These are phyloP conservation scores for Rhodotorula babjevae DNA, from an alignment of 768 basidiomycete species.

Conservation along the genomic window DNA sequence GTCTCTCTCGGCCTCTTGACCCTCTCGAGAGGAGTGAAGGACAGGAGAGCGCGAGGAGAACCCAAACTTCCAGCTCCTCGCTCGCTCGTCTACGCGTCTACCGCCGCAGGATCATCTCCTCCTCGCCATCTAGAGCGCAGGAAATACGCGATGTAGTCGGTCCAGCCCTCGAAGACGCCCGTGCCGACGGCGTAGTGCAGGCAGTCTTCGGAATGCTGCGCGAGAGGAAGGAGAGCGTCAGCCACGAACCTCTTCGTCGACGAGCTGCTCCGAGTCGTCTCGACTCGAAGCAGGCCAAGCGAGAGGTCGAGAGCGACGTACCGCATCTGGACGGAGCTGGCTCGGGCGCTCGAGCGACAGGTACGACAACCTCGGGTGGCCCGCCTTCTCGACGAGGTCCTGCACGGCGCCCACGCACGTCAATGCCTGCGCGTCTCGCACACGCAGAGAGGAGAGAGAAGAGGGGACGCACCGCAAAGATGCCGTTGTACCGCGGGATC, in stretches of 20 bases:
- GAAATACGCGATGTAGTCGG: background rate
- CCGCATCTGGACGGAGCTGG: slow-evolving; percentile 1
- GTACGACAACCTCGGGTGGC: background rate
- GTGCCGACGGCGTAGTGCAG: background rate
- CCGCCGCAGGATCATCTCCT: background rate
- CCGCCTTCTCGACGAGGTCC: background rate
- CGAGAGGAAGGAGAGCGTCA: background rate
- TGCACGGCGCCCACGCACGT: background rate
- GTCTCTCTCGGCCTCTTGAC: background rate
- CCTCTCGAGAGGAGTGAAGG: no score
- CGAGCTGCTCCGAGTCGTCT: no score
- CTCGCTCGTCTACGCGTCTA: background rate
- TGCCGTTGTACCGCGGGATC: background rate
- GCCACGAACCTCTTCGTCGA: no score
- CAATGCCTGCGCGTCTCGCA: no score
- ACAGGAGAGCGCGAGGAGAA: background rate
- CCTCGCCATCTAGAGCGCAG: background rate
- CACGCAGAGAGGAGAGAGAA: background rate
- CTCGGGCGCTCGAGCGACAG: background rate
- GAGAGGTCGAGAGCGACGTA: background rate
- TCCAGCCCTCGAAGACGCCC: slow-evolving; percentile 11
- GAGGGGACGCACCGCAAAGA: background rate
- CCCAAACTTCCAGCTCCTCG: background rate
- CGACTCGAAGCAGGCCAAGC: no score
- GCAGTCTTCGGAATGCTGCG: slow-evolving; percentile 11